Evolutionary conservation across 768 basidiomycete genomes (phyloP).

Genomic region (Russula emetica): DNA sequence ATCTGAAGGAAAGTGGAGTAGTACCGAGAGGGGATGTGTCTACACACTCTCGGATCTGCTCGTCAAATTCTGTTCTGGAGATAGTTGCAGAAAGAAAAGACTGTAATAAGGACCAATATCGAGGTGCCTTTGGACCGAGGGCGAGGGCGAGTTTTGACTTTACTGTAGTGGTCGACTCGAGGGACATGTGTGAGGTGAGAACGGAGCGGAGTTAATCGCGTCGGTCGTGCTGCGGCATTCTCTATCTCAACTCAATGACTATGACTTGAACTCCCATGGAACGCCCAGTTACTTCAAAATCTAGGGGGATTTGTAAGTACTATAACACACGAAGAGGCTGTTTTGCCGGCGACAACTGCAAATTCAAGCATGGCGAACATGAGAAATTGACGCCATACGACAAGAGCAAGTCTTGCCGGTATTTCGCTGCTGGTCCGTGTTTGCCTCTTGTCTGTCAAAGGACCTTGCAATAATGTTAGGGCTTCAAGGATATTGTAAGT

Average conservation of each 20-base stretch:
- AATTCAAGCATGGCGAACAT: constrained; percentile 64
- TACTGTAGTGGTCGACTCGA: constrained; percentile 69
- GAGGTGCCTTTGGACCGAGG: constrained; percentile 55
- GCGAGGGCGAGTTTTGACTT: constrained; percentile 61
- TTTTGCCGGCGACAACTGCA: constrained; percentile 63
- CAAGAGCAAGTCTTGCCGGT: constrained; percentile 63
- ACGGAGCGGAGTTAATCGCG: constrained; percentile 7
- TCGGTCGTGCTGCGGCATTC: constrained; percentile 1
- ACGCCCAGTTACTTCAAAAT: constrained; percentile 64
- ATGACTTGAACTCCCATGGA: constrained; percentile 25
- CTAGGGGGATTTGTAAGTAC: constrained; percentile 68
- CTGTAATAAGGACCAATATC: constrained; percentile 62
- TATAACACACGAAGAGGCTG: constrained; percentile 63
- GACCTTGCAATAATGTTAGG: not conserved
- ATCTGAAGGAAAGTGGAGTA: not conserved
- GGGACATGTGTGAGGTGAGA: constrained; percentile 49
- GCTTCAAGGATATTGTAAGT: constrained; percentile 60
- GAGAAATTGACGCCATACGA: constrained; percentile 62
- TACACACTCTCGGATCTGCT: constrained; percentile 56
- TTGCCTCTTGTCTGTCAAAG: not conserved
- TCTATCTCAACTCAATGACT: constrained; percentile 15
- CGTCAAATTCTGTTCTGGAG: constrained; percentile 75
- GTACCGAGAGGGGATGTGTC: constrained; percentile 53
- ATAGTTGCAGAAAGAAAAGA: constrained; percentile 62
- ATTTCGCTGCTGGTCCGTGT: constrained; percentile 53